phyloP scores from a whole-genome alignment of 2,329 filamentous ascomycete species.

The Fusarium succisae region DNA sequence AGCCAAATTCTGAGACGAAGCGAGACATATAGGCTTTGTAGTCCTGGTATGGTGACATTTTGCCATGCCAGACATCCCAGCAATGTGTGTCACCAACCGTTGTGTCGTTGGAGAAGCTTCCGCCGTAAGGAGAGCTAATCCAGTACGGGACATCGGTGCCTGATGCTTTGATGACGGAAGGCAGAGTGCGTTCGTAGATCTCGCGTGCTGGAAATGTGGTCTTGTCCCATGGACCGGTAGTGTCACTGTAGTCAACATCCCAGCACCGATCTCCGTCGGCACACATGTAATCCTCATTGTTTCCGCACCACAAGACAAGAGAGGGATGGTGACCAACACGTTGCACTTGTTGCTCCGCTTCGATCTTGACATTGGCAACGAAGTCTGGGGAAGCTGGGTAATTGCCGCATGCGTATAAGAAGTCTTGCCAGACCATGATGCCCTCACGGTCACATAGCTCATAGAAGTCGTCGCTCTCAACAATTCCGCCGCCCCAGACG shows the following conservation, averaged over 20 bases:
- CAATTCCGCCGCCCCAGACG: neutral
- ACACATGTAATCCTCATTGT: conserved; percentile 12
- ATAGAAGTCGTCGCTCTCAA: neutral
- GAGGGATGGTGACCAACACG: conserved; percentile 3
- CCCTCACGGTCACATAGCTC: neutral
- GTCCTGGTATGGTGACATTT: neutral
- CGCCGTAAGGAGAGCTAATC: neutral
- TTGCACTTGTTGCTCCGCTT: neutral
- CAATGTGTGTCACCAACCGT: neutral
- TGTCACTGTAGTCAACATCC: conserved; percentile 6
- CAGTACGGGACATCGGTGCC: neutral
- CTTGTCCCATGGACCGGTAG: neutral
- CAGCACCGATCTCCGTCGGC: neutral
- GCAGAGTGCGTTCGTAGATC: neutral
- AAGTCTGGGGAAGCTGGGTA: neutral
- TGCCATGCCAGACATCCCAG: conserved; percentile 7
- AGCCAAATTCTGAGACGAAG: neutral
- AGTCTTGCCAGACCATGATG: conserved; percentile 8
- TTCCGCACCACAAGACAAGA: neutral
- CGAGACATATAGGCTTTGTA: conserved; percentile 3
- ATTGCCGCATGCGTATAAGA: conserved; percentile 2
- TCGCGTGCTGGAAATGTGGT: neutral
- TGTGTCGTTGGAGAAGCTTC: neutral
- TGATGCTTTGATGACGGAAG: neutral
- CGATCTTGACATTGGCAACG: neutral